These are phyloP conservation scores for Trichoderma asperellum DNA, from an alignment of 2,329 filamentous ascomycete species.

Conservation along the genomic window DNA sequence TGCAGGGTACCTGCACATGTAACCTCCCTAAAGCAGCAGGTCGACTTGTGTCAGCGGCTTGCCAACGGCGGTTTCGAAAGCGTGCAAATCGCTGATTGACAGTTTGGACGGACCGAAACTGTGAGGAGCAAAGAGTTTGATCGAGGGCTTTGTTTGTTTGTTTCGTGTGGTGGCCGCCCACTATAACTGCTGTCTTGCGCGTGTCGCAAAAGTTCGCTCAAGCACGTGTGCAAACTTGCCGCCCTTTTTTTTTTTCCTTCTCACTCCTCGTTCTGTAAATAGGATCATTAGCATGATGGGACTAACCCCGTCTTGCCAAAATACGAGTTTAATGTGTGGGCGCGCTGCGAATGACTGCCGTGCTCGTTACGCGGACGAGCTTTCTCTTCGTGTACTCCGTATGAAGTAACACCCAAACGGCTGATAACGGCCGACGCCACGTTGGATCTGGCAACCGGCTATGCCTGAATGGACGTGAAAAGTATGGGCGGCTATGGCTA, in stretches of 20 bases:
- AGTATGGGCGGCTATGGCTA: conserved; percentile 5
- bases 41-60: background rate
- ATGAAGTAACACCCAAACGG: background rate
- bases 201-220: background rate
- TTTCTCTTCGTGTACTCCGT: background rate
- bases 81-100: conserved; percentile 12
- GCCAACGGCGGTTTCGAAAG: conserved; percentile 23
- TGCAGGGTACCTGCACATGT: conserved; percentile 18
- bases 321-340: conserved; percentile 18
- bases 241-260: background rate
- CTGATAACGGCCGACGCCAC: conserved; percentile 20
- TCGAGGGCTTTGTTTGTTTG: background rate
- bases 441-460: conserved; percentile 22
- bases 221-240: background rate
- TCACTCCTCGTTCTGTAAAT: background rate
- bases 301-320: background rate
- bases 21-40: conserved; percentile 28
- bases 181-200: background rate
- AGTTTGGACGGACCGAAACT: conserved; percentile 22
- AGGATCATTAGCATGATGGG: background rate
- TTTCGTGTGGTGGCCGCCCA: background rate
- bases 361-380: conserved; percentile 7
- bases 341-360: background rate
- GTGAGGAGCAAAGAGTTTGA: background rate
- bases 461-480: background rate